Percentiles rank a stretch among this genome's conserved stretches.
These are phyloP conservation scores for Penicillium odoratum DNA, from an alignment of 495 filamentous ascomycete genomes.

Conservation along the genomic window DNA sequence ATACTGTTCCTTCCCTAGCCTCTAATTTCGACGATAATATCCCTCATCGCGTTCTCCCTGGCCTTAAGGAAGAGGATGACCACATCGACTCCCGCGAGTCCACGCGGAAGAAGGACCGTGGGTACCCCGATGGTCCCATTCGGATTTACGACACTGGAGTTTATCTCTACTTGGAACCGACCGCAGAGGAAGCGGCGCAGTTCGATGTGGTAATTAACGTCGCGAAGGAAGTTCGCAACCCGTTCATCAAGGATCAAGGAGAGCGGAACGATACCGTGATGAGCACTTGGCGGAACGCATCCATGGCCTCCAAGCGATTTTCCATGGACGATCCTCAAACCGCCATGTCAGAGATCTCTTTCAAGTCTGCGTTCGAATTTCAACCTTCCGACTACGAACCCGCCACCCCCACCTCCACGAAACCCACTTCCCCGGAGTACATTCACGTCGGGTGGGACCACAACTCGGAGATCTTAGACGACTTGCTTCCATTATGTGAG, in stretches of 20 bases:
- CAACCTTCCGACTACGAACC: conserved; percentile 25
- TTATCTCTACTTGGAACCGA: conserved; percentile 88
- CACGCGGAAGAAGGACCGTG: conserved; percentile 62
- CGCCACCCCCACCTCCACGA: conserved; percentile 55
- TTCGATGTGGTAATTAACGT: conserved; percentile 97
- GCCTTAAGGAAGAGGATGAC: conserved; percentile 72
- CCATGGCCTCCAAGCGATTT: conserved; percentile 36
- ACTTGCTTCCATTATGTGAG: conserved; percentile 82
- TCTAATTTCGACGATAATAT: conserved; percentile 24
- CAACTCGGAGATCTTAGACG: conserved; percentile 90
- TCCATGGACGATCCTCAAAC: conserved; percentile 62
- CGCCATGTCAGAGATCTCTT: conserved; percentile 66
- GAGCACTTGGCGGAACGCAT: conserved; percentile 41
- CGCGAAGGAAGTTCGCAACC: conserved; percentile 89
- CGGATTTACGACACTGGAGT: conserved; percentile 93
- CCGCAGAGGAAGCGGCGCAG: conserved; percentile 73
- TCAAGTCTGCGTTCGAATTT: conserved; percentile 69
- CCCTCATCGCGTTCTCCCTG: conserved; percentile 33
- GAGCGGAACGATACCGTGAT: conserved; percentile 39
- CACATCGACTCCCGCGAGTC: conserved; percentile 71
- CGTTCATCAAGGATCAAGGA: conserved; percentile 55
- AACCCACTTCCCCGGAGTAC: conserved; percentile 70
- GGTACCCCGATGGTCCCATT: conserved; percentile 90
- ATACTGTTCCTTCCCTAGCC: conserved; percentile 29
- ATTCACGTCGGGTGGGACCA: conserved; percentile 97